These are phyloP conservation scores for Phytophthora meadii DNA, from an alignment of 352 stramenopile species.

Conservation along the genomic window DNA sequence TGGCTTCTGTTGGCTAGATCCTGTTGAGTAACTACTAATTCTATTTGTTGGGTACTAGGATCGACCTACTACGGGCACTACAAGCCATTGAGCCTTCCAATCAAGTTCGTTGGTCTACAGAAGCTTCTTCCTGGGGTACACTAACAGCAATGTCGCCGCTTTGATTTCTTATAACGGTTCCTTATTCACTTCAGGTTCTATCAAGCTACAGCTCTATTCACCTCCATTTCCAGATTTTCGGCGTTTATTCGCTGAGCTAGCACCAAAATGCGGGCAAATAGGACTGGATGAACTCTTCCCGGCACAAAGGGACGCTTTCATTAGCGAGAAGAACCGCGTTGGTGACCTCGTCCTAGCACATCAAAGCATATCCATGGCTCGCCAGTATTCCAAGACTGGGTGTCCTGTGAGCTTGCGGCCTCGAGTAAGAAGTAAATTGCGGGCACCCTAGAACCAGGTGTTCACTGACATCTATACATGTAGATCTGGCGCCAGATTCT, in stretches of 20 bases:
- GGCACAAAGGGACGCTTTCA: constrained; percentile 54
- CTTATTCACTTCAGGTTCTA: constrained; percentile 50
- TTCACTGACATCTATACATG: neutral
- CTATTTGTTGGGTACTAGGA: constrained; percentile 34
- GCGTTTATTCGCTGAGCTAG: constrained; percentile 58
- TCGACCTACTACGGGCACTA: constrained; percentile 66
- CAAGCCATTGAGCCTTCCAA: constrained; percentile 70
- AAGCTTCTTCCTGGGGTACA: constrained; percentile 41
- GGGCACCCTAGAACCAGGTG: too few species aligned
- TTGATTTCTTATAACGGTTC: neutral
- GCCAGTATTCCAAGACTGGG: constrained; percentile 82
- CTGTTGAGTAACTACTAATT: neutral
- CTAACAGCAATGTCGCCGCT: neutral
- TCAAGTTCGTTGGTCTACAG: constrained; percentile 24
- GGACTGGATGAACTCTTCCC: constrained; percentile 74
- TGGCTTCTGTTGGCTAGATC: neutral
- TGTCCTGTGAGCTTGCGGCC: constrained; percentile 65
- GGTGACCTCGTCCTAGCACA: constrained; percentile 69
- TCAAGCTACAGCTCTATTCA: constrained; percentile 62
- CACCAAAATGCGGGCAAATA: constrained; percentile 59
- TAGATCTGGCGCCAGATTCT: constrained; percentile 75
- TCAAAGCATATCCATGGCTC: constrained; percentile 71
- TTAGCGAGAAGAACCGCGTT: constrained; percentile 70
- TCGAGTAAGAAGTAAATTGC: constrained; percentile 29
- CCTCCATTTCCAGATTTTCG: constrained; percentile 51